Conservation (phyloP, 2,329 filamentous ascomycete species). For the Eutypella sp. region DNA sequence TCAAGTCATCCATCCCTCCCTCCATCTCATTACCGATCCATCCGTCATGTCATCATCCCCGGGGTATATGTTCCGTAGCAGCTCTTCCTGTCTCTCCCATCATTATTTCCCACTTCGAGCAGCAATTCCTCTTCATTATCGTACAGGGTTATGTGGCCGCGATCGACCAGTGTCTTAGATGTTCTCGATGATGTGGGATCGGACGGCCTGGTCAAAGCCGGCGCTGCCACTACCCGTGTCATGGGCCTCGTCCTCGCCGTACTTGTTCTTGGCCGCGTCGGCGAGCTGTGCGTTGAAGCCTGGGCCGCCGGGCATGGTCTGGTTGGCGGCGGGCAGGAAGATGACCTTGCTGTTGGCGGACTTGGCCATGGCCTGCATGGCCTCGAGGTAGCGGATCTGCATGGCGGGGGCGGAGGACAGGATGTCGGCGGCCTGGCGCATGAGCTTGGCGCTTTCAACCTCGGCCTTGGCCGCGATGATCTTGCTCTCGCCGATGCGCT, state of each 20-base stretch:
- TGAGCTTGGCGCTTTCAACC: conserved; percentile 92
- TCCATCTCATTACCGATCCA: not conserved
- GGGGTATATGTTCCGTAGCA: not conserved
- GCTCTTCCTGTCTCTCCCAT: not conserved
- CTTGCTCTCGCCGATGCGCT: conserved; percentile 97
- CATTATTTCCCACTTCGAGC: not conserved
- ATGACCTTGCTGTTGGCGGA: conserved; percentile 83
- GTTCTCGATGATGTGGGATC: conserved; percentile 77
- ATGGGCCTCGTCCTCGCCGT: conserved; percentile 36
- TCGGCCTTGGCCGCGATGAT: conserved; percentile 96
- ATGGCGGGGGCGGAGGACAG: conserved; percentile 88
- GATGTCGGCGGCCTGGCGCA: conserved; percentile 91
- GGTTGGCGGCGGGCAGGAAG: conserved; percentile 65
- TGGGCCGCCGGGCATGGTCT: conserved; percentile 47
- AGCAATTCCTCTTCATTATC: not conserved
- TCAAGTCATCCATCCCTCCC: not conserved
- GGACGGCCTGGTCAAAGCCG: conserved; percentile 75
- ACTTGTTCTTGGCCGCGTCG: conserved; percentile 24
- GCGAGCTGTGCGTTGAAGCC: conserved; percentile 41
- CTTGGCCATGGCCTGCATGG: conserved; percentile 99
- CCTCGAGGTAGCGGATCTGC: conserved; percentile 97
- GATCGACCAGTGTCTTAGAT: conserved; percentile 50
- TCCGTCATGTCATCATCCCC: not conserved
- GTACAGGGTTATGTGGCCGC: too few species aligned
- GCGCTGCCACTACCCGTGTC: conserved; percentile 51